Percentiles rank a stretch among this genome's conserved stretches.
Evolutionary conservation across 495 filamentous ascomycete species (phyloP).

Genomic region (Geoglossum glabrum): DNA sequence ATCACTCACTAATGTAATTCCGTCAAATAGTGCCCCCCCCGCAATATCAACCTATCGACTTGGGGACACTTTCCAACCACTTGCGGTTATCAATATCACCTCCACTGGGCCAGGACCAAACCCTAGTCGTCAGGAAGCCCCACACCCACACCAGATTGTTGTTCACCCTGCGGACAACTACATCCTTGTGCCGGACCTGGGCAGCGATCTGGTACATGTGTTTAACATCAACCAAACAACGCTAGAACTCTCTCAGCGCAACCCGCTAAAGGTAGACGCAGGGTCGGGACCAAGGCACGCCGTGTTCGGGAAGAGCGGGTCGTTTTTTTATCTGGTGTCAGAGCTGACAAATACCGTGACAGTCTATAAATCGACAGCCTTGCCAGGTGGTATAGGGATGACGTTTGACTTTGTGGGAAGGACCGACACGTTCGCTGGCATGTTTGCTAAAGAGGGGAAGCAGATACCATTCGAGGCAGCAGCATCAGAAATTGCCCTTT

Average conservation of each 20-base stretch:
- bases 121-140: conserved; percentile 34
- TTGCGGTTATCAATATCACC: conserved; percentile 23
- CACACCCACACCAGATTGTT: conserved; percentile 52
- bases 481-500: conserved; percentile 38
- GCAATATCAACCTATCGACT: background rate
- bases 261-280: conserved; percentile 12
- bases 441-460: too few species aligned
- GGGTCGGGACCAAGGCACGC: conserved; percentile 52
- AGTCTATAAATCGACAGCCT: conserved; percentile 39
- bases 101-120: conserved; percentile 26
- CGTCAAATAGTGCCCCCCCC: background rate
- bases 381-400: conserved; percentile 19
- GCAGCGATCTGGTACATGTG: conserved; percentile 45
- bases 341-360: conserved; percentile 41
- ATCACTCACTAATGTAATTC: background rate
- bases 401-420: conserved; percentile 24
- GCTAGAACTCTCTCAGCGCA: conserved; percentile 5
- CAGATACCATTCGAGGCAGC: conserved; percentile 21
- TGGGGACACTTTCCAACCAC: conserved; percentile 19
- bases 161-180: conserved; percentile 49
- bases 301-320: conserved; percentile 26
- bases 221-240: conserved; percentile 28
- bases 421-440: conserved; percentile 22
- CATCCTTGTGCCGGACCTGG: conserved; percentile 49
- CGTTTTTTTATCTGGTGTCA: conserved; percentile 39